Percentiles rank a stretch among this genome's conserved stretches.
Evolutionary conservation across 441 rosid species (phyloP).

Genomic region (Adansonia grandidieri): DNA sequence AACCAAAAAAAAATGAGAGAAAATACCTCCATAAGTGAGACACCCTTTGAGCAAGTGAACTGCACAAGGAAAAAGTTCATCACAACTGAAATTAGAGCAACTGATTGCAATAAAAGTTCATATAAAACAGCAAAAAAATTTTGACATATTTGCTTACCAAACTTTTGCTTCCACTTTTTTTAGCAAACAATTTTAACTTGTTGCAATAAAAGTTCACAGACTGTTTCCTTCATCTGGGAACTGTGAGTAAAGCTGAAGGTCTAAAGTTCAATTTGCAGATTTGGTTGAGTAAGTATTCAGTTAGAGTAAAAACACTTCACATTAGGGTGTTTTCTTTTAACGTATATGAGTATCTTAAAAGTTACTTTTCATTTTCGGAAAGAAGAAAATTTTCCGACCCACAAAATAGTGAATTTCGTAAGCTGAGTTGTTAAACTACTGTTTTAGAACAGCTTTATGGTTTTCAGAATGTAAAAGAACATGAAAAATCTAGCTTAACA

Average conservation of each 20-base stretch:
- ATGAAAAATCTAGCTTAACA: background rate
- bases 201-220: background rate
- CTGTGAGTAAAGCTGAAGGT: no score
- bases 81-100: constrained; percentile 16
- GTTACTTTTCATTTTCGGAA: background rate
- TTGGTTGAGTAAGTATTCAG: no score
- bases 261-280: no score
- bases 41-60: constrained; percentile 89
- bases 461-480: background rate
- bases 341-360: background rate
- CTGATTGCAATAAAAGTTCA: constrained; percentile 19
- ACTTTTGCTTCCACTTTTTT: no score
- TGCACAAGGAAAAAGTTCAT: constrained; percentile 38
- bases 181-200: no score
- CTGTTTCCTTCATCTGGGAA: background rate
- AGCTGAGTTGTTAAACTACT: background rate
- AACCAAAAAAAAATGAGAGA: background rate
- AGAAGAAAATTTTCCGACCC: background rate
- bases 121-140: background rate
- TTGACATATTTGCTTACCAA: background rate
- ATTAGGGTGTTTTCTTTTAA: background rate
- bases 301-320: no score
- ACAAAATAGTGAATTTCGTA: background rate
- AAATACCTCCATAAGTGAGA: constrained; percentile 76
- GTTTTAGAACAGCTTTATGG: background rate